phyloP scores from a whole-genome alignment of 176 grass and related monocot species.

The Aegilops bicornis region DNA sequence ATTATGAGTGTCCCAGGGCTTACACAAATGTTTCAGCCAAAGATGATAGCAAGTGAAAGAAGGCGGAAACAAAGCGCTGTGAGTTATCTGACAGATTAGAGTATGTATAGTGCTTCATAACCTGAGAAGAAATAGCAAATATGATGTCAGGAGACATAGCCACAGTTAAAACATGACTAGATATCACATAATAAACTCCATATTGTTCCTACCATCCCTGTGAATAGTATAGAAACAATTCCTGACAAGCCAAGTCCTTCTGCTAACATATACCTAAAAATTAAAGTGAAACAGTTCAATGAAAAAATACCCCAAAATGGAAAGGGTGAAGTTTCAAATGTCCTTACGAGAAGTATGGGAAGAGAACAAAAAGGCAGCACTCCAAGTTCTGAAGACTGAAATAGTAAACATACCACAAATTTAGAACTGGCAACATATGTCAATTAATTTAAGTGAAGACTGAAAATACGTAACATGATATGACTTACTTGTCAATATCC shows the following conservation, averaged over 20 bases:
- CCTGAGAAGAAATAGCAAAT: slow-evolving; percentile 51
- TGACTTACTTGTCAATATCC: slow-evolving; percentile 93
- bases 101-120: slow-evolving; percentile 97
- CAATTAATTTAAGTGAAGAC: not conserved
- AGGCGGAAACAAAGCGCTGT: slow-evolving; percentile 82
- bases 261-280: slow-evolving; percentile 95
- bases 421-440: slow-evolving; percentile 22
- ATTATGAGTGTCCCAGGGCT: slow-evolving; percentile 29
- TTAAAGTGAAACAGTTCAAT: slow-evolving; percentile 17
- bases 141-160: slow-evolving; percentile 20
- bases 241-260: slow-evolving; percentile 98
- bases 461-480: slow-evolving; percentile 11
- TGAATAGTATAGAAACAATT: slow-evolving; percentile 99
- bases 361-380: slow-evolving; percentile 98
- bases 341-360: slow-evolving; percentile 99
- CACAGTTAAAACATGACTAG: slow-evolving; percentile 6
- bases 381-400: slow-evolving; percentile 98
- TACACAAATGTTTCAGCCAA: slow-evolving; percentile 99
- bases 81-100: slow-evolving; percentile 98
- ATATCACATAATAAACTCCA: slow-evolving; percentile 26
- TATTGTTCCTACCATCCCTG: slow-evolving; percentile 78
- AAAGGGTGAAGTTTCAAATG: slow-evolving; percentile 11
- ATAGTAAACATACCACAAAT: slow-evolving; percentile 25
- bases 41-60: slow-evolving; percentile 95
- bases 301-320: slow-evolving; percentile 16